Evolutionary conservation across 305 asterid genomes (phyloP), one percentile per base, ranked within the genome.

Genomic region (Solanum hybrid): DNA sequence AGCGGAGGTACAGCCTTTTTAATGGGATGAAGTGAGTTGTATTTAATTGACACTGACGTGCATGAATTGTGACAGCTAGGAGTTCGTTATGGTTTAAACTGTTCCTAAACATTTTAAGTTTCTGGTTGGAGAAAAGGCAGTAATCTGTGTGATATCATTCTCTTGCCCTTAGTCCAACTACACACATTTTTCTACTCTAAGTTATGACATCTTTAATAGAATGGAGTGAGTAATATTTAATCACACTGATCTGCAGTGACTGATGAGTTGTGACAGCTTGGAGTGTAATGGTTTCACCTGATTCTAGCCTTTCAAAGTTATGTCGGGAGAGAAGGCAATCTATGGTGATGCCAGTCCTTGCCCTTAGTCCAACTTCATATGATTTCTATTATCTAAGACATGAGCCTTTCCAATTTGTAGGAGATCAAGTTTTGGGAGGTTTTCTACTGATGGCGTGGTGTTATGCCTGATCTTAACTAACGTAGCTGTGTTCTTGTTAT

Each of bases 381-480:
- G 89, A 38, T 72, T 26, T 76, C 73, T 88, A 45, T 88, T 32
- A 51, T 12, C 79, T 61, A 57, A 89, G 80, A 29, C 61, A 8
- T 57, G 80, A 8, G 85, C 81, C 86, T 36, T 88, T 91, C 92
- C 45, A 65, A 65, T 89, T 89, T 41, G 37, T 70, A 96, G 99
- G 99, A 91, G 91, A 90, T 94, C 94, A 73, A 8, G 90, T 91
- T 92, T 93, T 87, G 91, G 92, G 92, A 92, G 94, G 93, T 92
- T 96, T 88, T 92, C 98, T 86, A 32, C 94, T 79, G 96, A 95
- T 90, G 95, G 95, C 89, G 97, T 96, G 39, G 97, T 97, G 89
- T 20, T 92, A 90, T 96, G 97, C 89, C 87, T 97, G 94, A 89
- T 97, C 88, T 36, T 93, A 86, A 88, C 98, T 72, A 96, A 97